phyloP scores from a whole-genome alignment of 192 early-diverging fungal species.

The Spizellomyces sp. region DNA sequence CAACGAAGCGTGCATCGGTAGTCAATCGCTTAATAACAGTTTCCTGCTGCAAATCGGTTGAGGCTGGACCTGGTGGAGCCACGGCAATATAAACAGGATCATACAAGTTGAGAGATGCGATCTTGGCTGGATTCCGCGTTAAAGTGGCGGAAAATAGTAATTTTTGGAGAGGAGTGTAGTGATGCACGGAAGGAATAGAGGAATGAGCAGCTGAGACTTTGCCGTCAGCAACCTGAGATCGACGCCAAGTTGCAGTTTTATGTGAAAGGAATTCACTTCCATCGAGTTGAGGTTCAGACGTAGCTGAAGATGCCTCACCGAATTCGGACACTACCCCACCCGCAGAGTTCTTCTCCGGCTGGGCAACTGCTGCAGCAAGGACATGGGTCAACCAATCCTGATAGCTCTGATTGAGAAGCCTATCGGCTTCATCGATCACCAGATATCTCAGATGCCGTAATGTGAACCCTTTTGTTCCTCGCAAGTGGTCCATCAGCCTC shows the following conservation, averaged over 20 bases:
- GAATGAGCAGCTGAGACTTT: not conserved
- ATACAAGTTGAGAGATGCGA: slow-evolving; percentile 78
- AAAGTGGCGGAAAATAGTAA: slow-evolving; percentile 95
- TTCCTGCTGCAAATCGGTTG: slow-evolving; percentile 25
- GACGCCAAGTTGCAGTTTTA: slow-evolving; percentile 26
- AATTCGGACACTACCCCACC: slow-evolving; percentile 1
- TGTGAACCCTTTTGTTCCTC: slow-evolving; percentile 82
- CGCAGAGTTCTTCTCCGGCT: not conserved
- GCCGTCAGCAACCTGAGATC: slow-evolving; percentile 3
- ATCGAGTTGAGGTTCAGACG: slow-evolving; percentile 10
- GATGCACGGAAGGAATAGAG: slow-evolving; percentile 8
- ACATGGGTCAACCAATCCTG: slow-evolving; percentile 88
- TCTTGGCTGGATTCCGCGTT: slow-evolving; percentile 89
- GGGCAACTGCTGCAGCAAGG: slow-evolving; percentile 48
- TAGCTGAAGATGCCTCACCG: slow-evolving; percentile 31
- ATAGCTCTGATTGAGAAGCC: slow-evolving; percentile 87
- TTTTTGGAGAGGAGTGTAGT: slow-evolving; percentile 73
- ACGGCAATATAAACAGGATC: slow-evolving; percentile 87
- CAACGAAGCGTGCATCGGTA: slow-evolving; percentile 28
- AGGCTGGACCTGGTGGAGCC: slow-evolving; percentile 39
- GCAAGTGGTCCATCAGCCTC: slow-evolving; percentile 87
- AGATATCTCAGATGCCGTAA: slow-evolving; percentile 90
- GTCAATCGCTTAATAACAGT: not conserved
- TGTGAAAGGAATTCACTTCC: slow-evolving; percentile 31
- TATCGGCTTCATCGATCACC: slow-evolving; percentile 96